Evolutionary conservation across 176 grass and related monocot genomes (phyloP).

Genomic region (Chloris gayana): DNA sequence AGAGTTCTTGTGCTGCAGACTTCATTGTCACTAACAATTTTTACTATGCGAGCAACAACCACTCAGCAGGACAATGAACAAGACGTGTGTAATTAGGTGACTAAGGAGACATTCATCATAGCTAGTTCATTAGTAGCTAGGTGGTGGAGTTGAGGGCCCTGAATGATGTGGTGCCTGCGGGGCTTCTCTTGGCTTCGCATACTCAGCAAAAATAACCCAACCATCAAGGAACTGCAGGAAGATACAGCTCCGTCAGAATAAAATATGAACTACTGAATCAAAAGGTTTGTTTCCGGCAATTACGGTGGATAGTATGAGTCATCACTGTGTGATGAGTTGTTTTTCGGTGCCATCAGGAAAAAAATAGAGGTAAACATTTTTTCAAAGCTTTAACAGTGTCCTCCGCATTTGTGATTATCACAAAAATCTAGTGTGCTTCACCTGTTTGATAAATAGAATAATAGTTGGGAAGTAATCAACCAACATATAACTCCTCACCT

Average conservation of each 20-base stretch:
- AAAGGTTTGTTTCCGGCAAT: background rate
- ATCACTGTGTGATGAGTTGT: background rate
- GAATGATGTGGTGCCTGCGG: conserved; percentile 24
- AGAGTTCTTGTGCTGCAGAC: background rate
- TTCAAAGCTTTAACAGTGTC: background rate
- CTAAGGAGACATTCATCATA: background rate
- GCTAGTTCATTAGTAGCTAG: conserved; percentile 31
- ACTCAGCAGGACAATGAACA: conserved; percentile 8
- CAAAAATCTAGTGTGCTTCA: background rate
- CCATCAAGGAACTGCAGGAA: conserved; percentile 73
- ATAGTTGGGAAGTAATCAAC: background rate
- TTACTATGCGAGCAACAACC: background rate
- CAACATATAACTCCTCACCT: conserved; percentile 43
- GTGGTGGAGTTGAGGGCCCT: background rate
- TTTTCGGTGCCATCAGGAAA: background rate
- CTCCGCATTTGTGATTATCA: background rate
- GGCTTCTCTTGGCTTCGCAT: conserved; percentile 51
- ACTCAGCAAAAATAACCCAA: conserved; percentile 84
- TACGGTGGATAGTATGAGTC: background rate
- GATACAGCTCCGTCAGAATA: background rate
- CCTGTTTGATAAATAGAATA: conserved; percentile 4
- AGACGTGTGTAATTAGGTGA: background rate
- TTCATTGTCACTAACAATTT: background rate
- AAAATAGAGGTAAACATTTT: background rate
- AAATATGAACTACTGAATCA: conserved; percentile 1